These are phyloP conservation scores for Auricularia sp. DNA, from an alignment of 768 basidiomycete species.

Conservation along the genomic window DNA sequence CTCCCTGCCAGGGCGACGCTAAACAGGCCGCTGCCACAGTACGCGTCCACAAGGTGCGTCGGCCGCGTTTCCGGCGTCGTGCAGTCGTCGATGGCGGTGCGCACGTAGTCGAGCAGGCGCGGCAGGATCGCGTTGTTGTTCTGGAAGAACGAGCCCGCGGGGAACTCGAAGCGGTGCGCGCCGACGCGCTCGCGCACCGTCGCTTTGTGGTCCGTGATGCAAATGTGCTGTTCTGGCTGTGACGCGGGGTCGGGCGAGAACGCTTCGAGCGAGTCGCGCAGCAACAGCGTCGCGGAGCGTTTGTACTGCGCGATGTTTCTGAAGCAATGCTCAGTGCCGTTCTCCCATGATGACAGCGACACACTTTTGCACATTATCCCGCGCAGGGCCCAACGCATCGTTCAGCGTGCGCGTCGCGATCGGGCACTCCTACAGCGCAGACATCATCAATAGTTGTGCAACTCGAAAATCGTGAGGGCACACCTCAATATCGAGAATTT, in stretches of 20 bases:
- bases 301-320: slow-evolving; percentile 77
- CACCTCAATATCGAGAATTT: slow-evolving; percentile 88
- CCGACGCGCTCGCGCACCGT: slow-evolving; percentile 81
- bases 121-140: slow-evolving; percentile 92
- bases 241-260: slow-evolving; percentile 18
- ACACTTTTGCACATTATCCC: slow-evolving; percentile 60
- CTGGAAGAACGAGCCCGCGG: slow-evolving; percentile 89
- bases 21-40: slow-evolving; percentile 86
- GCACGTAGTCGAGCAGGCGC: slow-evolving; percentile 76
- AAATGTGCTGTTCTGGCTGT: slow-evolving; percentile 52
- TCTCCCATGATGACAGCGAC: slow-evolving; percentile 9
- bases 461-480: background rate
- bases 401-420: slow-evolving; percentile 81
- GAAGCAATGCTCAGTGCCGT: background rate
- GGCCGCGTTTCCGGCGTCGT: slow-evolving; percentile 14
- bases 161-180: slow-evolving; percentile 70
- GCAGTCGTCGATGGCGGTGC: slow-evolving; percentile 40
- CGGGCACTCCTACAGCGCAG: slow-evolving; percentile 64
- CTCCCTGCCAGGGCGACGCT: slow-evolving; percentile 68
- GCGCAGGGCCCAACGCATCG: slow-evolving; percentile 45
- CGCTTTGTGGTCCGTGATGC: slow-evolving; percentile 73
- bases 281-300: slow-evolving; percentile 78
- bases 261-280: slow-evolving; percentile 71
- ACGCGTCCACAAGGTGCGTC: slow-evolving; percentile 90
- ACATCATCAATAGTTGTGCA: background rate